Base-by-base conservation (phyloP, 805 yeast species). In the Yamadazyma endophytica region DNA sequence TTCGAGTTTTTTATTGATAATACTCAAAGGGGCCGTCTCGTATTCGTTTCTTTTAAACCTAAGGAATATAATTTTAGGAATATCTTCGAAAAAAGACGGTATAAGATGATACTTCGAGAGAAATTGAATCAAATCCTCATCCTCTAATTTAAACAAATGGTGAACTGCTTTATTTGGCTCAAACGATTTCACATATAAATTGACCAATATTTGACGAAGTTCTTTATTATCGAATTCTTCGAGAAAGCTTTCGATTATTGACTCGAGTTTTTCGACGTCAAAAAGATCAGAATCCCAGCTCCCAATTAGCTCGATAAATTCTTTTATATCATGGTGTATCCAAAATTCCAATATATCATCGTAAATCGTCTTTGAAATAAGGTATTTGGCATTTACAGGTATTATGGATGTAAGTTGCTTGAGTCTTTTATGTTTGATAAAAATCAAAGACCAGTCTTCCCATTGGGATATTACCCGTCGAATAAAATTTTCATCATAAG, bases 91-190 rank as follows among this genome's bases (percentile, higher is more conserved):
- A 37, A 75, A 75, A 17, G 62, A 65, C 0, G 68, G 54, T 24
- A 89, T 54, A 18, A 90, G 56, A 45, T 87, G 90, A 48, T 81
- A 68, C 21, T 68, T 61, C 8, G 78, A 62, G 29, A 88, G 59
- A 33, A 86, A 73, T 22, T 70, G 65, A 26, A 89, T 50, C 0
- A 79, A 70, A 11, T 69, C 46, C 0, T 64, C 49, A 49, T 83
- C 88, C 39, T 70, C 63, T 17, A 82, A 54, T 12, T 52, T 52
- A 9, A 85, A 64, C 42, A 85, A 61, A 48, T 82, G 88, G 0
- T 66, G 66, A 6, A 82, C 76, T 2, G 96, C 89, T 20, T 67
- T 64, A 2, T 61, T 58, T 2, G 82, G 82, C 25, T 79, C 80
- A 19, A 73, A 70, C 0, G 76, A 57, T 30, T 69, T 65, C 8